A percentile compares a stretch with the other conserved stretches of the same genome.
Evolutionary conservation across 1,139 yeast species (phyloP).

Genomic region (Kurtzmaniella quercitrusa): DNA sequence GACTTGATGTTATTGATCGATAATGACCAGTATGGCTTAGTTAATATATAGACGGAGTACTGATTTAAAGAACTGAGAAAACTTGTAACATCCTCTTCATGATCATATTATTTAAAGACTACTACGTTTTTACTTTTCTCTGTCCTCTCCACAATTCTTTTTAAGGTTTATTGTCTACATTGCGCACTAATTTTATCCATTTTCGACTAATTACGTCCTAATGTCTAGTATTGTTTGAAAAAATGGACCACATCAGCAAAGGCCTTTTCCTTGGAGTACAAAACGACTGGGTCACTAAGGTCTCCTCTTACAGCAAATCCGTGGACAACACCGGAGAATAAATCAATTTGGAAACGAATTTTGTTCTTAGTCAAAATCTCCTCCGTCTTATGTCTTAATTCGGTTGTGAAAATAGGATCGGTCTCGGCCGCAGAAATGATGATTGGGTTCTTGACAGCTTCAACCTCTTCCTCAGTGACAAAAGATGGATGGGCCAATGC

Average conservation of each 20-base stretch:
- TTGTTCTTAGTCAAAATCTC: slow-evolving; percentile 42
- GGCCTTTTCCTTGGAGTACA: slow-evolving; percentile 69
- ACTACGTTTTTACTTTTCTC: too few relatives aligned
- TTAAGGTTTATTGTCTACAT: too few relatives aligned
- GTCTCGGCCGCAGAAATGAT: slow-evolving; percentile 68
- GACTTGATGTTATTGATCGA: too few relatives aligned
- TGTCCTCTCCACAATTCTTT: too few relatives aligned
- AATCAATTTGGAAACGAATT: slow-evolving; percentile 53
- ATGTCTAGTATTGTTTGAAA: slow-evolving; percentile 13
- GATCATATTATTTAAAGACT: too few relatives aligned
- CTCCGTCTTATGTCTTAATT: slow-evolving; percentile 60
- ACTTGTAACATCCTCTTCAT: too few relatives aligned
- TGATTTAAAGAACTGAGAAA: too few relatives aligned
- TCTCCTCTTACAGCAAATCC: slow-evolving; percentile 84
- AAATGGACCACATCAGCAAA: slow-evolving; percentile 50
- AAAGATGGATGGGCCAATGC: slow-evolving; percentile 83
- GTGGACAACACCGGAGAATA: slow-evolving; percentile 61
- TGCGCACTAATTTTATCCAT: too few relatives aligned
- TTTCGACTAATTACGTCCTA: too few relatives aligned
- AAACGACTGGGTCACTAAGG: slow-evolving; percentile 44
- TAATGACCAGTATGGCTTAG: too few relatives aligned
- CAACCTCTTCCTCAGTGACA: slow-evolving; percentile 60
- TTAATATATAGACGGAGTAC: too few relatives aligned
- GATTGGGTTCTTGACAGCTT: slow-evolving; percentile 54
- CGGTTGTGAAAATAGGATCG: slow-evolving; percentile 60